A percentile compares a stretch with the other conserved stretches of the same genome.
Evolutionary conservation across 331 rosid species (phyloP).

Genomic region (Ulmus americana): DNA sequence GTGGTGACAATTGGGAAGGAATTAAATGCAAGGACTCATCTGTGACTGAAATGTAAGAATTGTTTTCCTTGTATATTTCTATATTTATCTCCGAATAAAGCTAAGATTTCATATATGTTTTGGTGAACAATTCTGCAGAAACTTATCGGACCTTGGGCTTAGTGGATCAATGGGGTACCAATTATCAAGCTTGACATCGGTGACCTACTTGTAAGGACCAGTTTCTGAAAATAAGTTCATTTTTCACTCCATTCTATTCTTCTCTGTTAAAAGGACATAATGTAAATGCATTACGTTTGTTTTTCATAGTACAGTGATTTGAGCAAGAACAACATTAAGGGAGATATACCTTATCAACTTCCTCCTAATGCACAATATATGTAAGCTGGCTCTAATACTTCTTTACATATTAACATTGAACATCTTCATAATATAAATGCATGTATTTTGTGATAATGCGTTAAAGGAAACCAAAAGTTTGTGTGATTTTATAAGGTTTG

Average conservation of each 20-base stretch:
- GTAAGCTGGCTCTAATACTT: constrained; percentile 40
- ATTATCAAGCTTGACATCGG: constrained; percentile 60
- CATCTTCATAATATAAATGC: no score
- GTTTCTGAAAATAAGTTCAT: constrained; percentile 12
- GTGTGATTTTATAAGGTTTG: no score
- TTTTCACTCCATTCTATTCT: neutral
- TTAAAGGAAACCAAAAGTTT: no score
- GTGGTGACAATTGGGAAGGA: constrained; percentile 77
- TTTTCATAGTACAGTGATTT: constrained; percentile 84
- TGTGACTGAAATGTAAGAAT: constrained; percentile 67
- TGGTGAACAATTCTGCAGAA: constrained; percentile 37
- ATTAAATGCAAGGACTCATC: constrained; percentile 69
- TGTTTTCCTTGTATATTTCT: neutral
- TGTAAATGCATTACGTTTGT: constrained; percentile 34
- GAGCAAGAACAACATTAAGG: constrained; percentile 71
- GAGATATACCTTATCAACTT: constrained; percentile 79
- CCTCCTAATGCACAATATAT: constrained; percentile 63
- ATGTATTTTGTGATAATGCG: no score
- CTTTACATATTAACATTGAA: neutral
- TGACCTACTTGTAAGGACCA: constrained; percentile 67
- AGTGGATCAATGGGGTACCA: constrained; percentile 77
- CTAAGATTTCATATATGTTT: constrained; percentile 5
- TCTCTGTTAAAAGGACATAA: constrained; percentile 7
- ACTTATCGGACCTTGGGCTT: constrained; percentile 51
- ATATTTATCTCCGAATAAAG: neutral